These are phyloP conservation scores for Diaporthe sp. DNA, from an alignment of 2,329 filamentous ascomycete genomes.

Conservation along the genomic window DNA sequence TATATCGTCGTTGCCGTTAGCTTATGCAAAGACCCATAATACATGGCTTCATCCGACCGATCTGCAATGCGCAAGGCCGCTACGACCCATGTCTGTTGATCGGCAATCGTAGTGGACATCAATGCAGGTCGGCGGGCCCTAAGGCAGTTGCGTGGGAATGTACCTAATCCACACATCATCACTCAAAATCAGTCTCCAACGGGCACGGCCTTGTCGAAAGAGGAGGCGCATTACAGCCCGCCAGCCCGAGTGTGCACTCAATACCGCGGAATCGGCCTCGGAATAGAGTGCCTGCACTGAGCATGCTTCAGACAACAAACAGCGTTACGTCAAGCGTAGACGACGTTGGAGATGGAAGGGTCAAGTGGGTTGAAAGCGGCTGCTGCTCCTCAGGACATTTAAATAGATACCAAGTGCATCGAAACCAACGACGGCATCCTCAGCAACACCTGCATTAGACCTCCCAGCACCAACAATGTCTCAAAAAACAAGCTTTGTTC, in stretches of 20 bases:
- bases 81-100: neutral
- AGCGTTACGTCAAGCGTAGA: neutral
- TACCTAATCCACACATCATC: neutral
- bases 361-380: neutral
- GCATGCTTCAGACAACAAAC: neutral
- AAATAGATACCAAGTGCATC: neutral
- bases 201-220: neutral
- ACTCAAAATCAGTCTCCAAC: neutral
- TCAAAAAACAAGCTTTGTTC: neutral
- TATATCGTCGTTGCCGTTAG: neutral
- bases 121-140: constrained; percentile 6
- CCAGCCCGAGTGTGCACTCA: neutral
- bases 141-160: neutral
- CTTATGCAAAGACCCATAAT: neutral
- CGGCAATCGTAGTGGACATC: neutral
- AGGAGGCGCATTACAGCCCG: neutral
- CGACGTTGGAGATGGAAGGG: too few species aligned
- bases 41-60: neutral
- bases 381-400: neutral
- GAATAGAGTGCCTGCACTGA: neutral
- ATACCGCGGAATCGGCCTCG: neutral
- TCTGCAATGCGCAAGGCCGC: neutral
- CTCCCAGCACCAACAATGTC: neutral
- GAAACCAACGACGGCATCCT: neutral
- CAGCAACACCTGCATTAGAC: neutral